Base-by-base conservation (phyloP, 2,329 filamentous ascomycete genomes). In the Rutstroemia sydowiana region DNA sequence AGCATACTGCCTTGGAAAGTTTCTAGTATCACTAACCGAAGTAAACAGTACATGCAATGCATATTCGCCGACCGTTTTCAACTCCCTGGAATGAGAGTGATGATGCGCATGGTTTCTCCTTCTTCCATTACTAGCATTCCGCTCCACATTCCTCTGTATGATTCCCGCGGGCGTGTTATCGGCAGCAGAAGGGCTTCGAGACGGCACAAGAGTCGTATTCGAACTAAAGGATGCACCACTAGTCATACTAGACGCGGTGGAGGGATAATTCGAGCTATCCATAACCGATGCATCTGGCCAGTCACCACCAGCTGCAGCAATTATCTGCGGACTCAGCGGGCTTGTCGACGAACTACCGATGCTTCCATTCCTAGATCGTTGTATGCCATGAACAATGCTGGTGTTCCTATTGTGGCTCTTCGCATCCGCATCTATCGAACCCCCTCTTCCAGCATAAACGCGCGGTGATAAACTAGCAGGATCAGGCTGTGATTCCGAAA, bases 1-100 rank as follows among this genome's bases (percentile, higher is more conserved):
- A 60, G 52, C 47, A 42, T 23, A 20, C 43, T 28, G 46, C 26
- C 26, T 20, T 42, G 34, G 34, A 36, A 36, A 20, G 39, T 36
- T 41, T 28, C 48, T 51, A 45, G 50, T 49, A 52, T 42, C 51
- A 73, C 80, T 69, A 68, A 88, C 85, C 55, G 91, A 90, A 59
- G 93, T 97, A 70, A 97, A 96, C 40, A 98, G 75, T 61, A 97
- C 92, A 70, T 97, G 92, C 55, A 98, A 75, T 18, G 93, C 93
- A 78, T 95, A 97, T 73, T 98, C 93, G 51, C 90, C 91, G n/a
- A 96, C 91, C 0, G 91, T 96, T 70, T 92, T 95, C 58, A 86
- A 81, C 57, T 95, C 88, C 51, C 81, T 78, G 46, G 84, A 84
- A 54, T 76, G 69, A 34, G 77, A 79, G 59, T 77, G 79, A 64